These are phyloP conservation scores for Purpureocillium lavendulum DNA, from an alignment of 2,329 filamentous ascomycete genomes.

Conservation along the genomic window DNA sequence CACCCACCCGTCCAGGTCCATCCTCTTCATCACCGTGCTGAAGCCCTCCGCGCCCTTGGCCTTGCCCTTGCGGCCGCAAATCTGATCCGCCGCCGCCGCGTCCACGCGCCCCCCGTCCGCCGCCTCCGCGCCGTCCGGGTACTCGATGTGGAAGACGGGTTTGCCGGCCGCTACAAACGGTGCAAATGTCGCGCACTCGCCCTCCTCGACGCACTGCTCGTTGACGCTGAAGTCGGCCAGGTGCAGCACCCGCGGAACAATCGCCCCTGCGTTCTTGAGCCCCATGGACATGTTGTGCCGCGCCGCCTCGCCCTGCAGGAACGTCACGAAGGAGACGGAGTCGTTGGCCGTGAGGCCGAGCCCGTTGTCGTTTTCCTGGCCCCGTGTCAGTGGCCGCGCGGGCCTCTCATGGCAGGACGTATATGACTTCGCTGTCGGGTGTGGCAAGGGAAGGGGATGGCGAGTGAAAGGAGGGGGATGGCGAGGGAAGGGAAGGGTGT, in stretches of 20 bases:
- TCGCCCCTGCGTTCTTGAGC: slow-evolving; percentile 58
- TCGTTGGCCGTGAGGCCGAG: slow-evolving; percentile 48
- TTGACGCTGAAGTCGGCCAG: slow-evolving; percentile 60
- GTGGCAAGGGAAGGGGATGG: too few relatives aligned
- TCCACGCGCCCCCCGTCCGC: slow-evolving; percentile 28
- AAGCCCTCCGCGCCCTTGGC: slow-evolving; percentile 39
- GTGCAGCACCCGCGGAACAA: slow-evolving; percentile 40
- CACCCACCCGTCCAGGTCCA: slow-evolving; percentile 55
- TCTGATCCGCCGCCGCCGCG: slow-evolving; percentile 20
- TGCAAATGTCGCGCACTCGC: slow-evolving; percentile 50
- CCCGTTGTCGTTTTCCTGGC: slow-evolving; percentile 50
- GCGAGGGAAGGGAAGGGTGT: too few relatives aligned
- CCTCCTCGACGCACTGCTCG: slow-evolving; percentile 56
- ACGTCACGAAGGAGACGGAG: slow-evolving; percentile 50
- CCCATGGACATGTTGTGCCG: slow-evolving; percentile 51
- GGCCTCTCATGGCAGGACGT: too few relatives aligned
- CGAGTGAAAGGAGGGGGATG: too few relatives aligned
- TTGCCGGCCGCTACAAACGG: slow-evolving; percentile 52
- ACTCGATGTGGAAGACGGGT: slow-evolving; percentile 68
- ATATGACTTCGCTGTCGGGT: too few relatives aligned
- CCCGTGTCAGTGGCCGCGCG: too few relatives aligned
- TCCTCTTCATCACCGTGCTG: slow-evolving; percentile 58
- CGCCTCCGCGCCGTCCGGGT: slow-evolving; percentile 41
- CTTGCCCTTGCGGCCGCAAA: slow-evolving; percentile 31
- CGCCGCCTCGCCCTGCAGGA: slow-evolving; percentile 47